Evolutionary conservation across 2,329 filamentous ascomycete species (phyloP).

Genomic region (Cordyceps fumosorosea): DNA sequence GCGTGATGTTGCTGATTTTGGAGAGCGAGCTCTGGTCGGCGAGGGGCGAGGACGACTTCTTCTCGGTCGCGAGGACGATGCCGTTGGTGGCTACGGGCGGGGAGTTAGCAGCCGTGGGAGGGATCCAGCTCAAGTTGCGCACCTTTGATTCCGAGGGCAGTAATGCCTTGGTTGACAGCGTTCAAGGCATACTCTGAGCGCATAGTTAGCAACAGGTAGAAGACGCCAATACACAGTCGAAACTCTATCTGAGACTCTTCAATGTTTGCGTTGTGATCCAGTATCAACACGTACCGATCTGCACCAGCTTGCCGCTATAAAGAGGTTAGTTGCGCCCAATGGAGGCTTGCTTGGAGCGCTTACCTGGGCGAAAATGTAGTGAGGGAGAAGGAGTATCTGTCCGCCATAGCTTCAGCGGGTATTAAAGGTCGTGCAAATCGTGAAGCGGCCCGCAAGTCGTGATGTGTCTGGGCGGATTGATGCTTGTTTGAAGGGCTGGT

Average conservation of each 20-base stretch:
- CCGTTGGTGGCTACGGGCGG: constrained; percentile 76
- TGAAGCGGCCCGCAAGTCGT: background rate
- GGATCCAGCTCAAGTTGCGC: constrained; percentile 21
- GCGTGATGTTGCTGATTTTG: constrained; percentile 96
- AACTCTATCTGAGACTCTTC: no score
- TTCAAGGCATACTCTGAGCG: constrained; percentile 92
- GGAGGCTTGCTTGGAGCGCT: constrained; percentile 29
- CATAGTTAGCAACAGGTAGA: constrained; percentile 17
- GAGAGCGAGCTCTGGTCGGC: constrained; percentile 92
- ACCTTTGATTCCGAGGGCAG: constrained; percentile 98
- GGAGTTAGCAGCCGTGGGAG: constrained; percentile 18
- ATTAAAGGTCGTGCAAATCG: background rate
- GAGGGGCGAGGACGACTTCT: constrained; percentile 97
- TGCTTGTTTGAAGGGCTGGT: constrained; percentile 15
- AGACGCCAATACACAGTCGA: background rate
- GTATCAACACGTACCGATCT: constrained; percentile 61
- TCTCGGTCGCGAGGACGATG: constrained; percentile 97
- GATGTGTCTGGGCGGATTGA: constrained; percentile 12
- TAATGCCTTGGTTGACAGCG: constrained; percentile 98
- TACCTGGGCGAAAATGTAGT: constrained; percentile 99
- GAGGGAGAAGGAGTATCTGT: constrained; percentile 98
- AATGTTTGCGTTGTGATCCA: background rate
- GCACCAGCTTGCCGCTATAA: constrained; percentile 89
- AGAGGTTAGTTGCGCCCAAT: constrained; percentile 37
- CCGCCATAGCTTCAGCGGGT: constrained; percentile 63